These are phyloP conservation scores for Stephanodiscus triporus DNA, from an alignment of 108 stramenopile species.

Conservation along the genomic window DNA sequence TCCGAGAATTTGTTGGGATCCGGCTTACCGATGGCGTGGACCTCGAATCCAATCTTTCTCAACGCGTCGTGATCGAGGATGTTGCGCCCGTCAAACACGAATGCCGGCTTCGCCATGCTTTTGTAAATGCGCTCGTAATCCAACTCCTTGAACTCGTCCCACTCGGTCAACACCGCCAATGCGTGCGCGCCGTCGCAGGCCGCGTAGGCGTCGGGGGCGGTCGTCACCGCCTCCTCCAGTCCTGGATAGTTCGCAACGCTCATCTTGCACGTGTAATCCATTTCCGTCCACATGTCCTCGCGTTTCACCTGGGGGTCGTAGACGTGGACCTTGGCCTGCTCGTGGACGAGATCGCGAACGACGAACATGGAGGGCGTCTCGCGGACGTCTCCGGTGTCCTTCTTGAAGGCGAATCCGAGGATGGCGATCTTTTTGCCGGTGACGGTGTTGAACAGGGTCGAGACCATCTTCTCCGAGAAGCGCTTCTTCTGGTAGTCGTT, in stretches of 20 bases:
- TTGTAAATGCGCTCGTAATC: slow-evolving; percentile 93
- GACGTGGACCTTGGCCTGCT: slow-evolving; percentile 92
- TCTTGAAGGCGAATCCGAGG: slow-evolving; percentile 99
- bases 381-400: slow-evolving; percentile 99
- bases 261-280: slow-evolving; percentile 96
- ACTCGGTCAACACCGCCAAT: slow-evolving; percentile 97
- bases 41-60: slow-evolving; percentile 98
- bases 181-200: slow-evolving; percentile 97
- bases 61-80: slow-evolving; percentile 89
- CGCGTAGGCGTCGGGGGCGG: slow-evolving; percentile 84
- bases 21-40: slow-evolving; percentile 95
- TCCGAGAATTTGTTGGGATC: slow-evolving; percentile 83
- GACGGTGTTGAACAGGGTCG: slow-evolving; percentile 98
- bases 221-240: slow-evolving; percentile 81
- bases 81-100: slow-evolving; percentile 98
- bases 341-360: slow-evolving; percentile 92
- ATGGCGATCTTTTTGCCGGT: slow-evolving; percentile 99
- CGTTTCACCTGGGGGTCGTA: slow-evolving; percentile 98
- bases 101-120: slow-evolving; percentile 98
- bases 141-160: slow-evolving; percentile 98
- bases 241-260: slow-evolving; percentile 82
- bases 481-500: slow-evolving; percentile 99
- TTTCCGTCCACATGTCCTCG: slow-evolving; percentile 97
- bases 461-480: slow-evolving; percentile 95
- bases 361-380: slow-evolving; percentile 99